Evolutionary conservation across 2,329 filamentous ascomycete genomes (phyloP).

Genomic region (Paracoccidioides lutzii): DNA sequence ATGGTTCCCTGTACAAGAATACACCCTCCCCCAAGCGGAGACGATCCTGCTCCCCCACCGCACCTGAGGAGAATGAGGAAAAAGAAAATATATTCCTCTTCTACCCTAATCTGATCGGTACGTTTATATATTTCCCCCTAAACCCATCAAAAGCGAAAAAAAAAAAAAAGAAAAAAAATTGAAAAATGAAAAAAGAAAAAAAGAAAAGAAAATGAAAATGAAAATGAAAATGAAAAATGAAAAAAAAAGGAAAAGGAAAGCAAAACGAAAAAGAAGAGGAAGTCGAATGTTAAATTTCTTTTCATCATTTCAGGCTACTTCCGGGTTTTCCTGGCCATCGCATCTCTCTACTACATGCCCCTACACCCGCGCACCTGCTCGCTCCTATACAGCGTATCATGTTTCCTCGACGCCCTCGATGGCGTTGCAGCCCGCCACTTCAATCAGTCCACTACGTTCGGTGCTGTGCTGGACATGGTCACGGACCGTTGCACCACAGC

Average conservation of each 20-base stretch:
- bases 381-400: conserved; percentile 74
- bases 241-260: too few species aligned
- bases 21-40: conserved; percentile 20
- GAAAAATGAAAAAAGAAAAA: background rate
- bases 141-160: background rate
- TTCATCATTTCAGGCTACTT: conserved; percentile 47
- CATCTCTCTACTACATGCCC: conserved; percentile 97
- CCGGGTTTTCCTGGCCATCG: conserved; percentile 68
- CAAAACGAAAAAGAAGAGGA: too few species aligned
- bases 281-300: background rate
- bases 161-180: background rate
- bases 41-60: conserved; percentile 15
- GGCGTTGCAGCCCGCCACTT: conserved; percentile 79
- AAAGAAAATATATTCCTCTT: conserved; percentile 73
- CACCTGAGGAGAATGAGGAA: conserved; percentile 2
- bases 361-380: conserved; percentile 94
- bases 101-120: conserved; percentile 71
- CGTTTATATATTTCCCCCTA: conserved; percentile 15
- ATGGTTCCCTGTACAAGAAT: conserved; percentile 19
- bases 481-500: conserved; percentile 95
- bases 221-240: too few species aligned
- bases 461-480: conserved; percentile 96
- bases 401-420: conserved; percentile 87
- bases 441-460: conserved; percentile 88
- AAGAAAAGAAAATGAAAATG: background rate